Evolutionary conservation across 1,139 yeast genomes (phyloP), one percentile per base, ranked within the genome.

Genomic region (Pneumocystis oryctolagi): DNA sequence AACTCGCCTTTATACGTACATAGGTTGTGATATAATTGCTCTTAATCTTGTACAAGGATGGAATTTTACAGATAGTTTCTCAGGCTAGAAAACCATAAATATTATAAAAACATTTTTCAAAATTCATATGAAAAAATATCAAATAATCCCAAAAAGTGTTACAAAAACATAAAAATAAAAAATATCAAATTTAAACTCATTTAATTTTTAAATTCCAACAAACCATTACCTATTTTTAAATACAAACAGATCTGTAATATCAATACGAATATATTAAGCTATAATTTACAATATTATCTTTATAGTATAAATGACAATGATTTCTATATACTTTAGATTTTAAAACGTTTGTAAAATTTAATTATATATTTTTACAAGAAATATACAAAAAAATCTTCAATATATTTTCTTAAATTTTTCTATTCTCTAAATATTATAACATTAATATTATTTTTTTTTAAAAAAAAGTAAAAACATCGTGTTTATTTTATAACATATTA

Each of bases 1-100:
- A 6, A 80, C 87, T 14, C 76, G 80, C 59, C 85, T 88, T 64
- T 87, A 89, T 70, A 78, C 82, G 16, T 78, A 95, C 65, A 89
- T 90, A 96, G 97, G 97, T 0, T 90, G 97, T 75, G 96, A 90
- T 69, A 81, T 84, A 67, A 73, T 90, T 60, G 84, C 90, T 0
- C 71, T 87, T 25, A 79, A 83, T 60, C 72, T 89, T 62, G 75
- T 87, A 2, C 76, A 77, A 62, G 82, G 81, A 65, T 90, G 97
- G 97, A 75, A 75, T 39, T 90, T 89, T 59, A 25, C 16, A 14
- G 5, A 8, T 12, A 30, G 25, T n/a, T 12, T 2, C 30, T 25
- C 20, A 47, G 5, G 12, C 9, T 4, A 37, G 16, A 37, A 14
- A 37, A 37, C 16, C 18, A 9, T 6, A 6, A 35, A 35, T 12